These are phyloP conservation scores for Tulasnella sp. DNA, from an alignment of 768 basidiomycete genomes.

Conservation along the genomic window DNA sequence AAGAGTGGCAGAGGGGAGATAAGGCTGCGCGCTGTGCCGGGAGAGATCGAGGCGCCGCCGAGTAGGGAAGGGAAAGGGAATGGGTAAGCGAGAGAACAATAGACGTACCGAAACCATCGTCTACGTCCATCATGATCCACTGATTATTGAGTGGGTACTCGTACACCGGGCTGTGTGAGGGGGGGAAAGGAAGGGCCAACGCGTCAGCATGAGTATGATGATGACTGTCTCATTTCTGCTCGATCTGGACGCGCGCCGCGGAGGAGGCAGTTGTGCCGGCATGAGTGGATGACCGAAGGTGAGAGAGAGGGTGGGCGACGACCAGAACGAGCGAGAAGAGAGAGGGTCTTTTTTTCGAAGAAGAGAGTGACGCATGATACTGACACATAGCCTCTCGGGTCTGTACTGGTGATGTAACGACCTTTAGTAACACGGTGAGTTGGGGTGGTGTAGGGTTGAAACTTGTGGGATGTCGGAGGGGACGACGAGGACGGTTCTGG, in stretches of 20 bases:
- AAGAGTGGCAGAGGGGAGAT: background rate
- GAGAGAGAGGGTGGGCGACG: background rate
- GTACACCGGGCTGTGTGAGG: slow-evolving; percentile 61
- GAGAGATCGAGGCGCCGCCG: background rate
- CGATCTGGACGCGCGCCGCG: background rate
- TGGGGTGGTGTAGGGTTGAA: slow-evolving; percentile 26
- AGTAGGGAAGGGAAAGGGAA: slow-evolving; percentile 5
- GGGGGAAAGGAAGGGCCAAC: background rate
- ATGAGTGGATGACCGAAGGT: background rate
- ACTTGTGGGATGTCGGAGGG: background rate
- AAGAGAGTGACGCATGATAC: slow-evolving; percentile 36
- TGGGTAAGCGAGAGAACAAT: background rate
- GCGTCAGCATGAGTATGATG: background rate
- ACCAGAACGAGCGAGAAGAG: background rate
- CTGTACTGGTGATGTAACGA: slow-evolving; percentile 83
- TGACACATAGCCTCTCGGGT: slow-evolving; percentile 84
- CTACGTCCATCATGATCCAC: slow-evolving; percentile 95
- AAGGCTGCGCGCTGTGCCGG: background rate
- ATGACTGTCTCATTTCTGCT: background rate
- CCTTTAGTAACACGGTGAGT: slow-evolving; percentile 30
- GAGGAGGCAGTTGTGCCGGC: slow-evolving; percentile 12
- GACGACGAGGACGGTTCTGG: background rate
- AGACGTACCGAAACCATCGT: slow-evolving; percentile 62
- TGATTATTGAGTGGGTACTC: slow-evolving; percentile 86
- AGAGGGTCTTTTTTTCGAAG: too few species aligned